These are phyloP conservation scores for Boletellus sp. DNA, from an alignment of 768 basidiomycete species.

Conservation along the genomic window DNA sequence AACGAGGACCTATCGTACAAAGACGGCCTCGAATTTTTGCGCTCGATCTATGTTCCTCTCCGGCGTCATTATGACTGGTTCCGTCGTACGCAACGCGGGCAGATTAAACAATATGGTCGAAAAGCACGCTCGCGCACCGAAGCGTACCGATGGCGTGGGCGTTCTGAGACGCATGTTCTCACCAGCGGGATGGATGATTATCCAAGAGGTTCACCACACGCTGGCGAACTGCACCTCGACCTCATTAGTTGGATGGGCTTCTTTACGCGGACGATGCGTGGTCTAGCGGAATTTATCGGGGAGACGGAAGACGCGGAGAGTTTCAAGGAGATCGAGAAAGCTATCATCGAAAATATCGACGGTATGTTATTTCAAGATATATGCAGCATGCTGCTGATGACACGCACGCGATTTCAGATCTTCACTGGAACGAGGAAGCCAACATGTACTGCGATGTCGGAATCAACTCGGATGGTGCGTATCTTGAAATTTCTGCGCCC, in stretches of 20 bases:
- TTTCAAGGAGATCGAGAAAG: conserved; percentile 73
- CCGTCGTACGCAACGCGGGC: conserved; percentile 87
- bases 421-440: conserved; percentile 88
- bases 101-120: conserved; percentile 87
- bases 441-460: conserved; percentile 93
- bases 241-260: conserved; percentile 96
- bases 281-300: conserved; percentile 82
- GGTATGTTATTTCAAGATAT: conserved; percentile 41
- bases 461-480: conserved; percentile 77
- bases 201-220: conserved; percentile 83
- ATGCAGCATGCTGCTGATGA: not conserved
- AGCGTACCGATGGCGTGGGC: conserved; percentile 92
- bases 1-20: conserved; percentile 54
- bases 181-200: conserved; percentile 98
- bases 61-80: conserved; percentile 97
- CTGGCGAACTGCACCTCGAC: conserved; percentile 91
- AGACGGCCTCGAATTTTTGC: conserved; percentile 64
- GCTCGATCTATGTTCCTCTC: conserved; percentile 76
- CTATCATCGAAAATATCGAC: conserved; percentile 81
- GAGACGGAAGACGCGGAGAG: conserved; percentile 80
- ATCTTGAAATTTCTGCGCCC: not conserved
- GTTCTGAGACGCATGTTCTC: conserved; percentile 80
- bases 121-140: conserved; percentile 83
- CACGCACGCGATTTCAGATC: conserved; percentile 45
- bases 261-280: conserved; percentile 90